These are phyloP conservation scores for Lodderomyces oxycetoniae DNA, from an alignment of 1,139 yeast genomes.

Conservation along the genomic window DNA sequence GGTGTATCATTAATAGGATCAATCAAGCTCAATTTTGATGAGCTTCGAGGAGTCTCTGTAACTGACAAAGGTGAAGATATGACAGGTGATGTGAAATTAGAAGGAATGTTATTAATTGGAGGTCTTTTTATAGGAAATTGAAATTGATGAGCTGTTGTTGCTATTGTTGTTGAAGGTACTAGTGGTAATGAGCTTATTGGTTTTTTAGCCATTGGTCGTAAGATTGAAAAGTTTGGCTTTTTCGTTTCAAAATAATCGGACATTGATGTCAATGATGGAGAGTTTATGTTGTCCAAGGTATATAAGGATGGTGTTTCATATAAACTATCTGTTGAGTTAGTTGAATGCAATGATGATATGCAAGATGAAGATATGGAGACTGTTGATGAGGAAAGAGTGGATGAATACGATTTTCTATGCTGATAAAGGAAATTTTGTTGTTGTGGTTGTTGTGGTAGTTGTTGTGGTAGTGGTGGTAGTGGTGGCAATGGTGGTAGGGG, in stretches of 20 bases:
- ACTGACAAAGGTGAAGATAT: slow-evolving; percentile 34
- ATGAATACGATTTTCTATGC: slow-evolving; percentile 22
- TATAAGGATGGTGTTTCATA: too few relatives aligned
- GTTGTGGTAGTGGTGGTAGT: slow-evolving; percentile 4
- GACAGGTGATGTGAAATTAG: slow-evolving; percentile 21
- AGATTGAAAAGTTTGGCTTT: slow-evolving; percentile 2
- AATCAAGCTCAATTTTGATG: too few relatives aligned
- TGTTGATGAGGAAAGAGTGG: slow-evolving; percentile 24
- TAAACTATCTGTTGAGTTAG: slow-evolving; percentile 12
- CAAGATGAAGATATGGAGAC: slow-evolving; percentile 15
- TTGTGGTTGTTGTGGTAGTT: too few relatives aligned
- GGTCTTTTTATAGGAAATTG: not conserved
- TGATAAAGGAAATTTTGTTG: too few relatives aligned
- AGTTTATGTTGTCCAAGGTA: slow-evolving; percentile 1
- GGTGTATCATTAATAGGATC: slow-evolving; percentile 43
- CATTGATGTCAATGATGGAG: slow-evolving; percentile 8
- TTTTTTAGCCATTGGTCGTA: slow-evolving; percentile 19
- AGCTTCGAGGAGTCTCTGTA: slow-evolving; percentile 25
- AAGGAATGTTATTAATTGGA: slow-evolving; percentile 6
- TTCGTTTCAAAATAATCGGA: slow-evolving; percentile 3
- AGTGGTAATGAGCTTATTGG: slow-evolving; percentile 18
- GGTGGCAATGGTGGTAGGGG: slow-evolving; percentile 1
- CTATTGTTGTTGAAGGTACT: slow-evolving; percentile 1
- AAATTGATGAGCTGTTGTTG: too few relatives aligned
- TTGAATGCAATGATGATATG: slow-evolving; percentile 25